A percentile compares a stretch with the other conserved stretches of the same genome.
These are phyloP conservation scores for Phytopythium aichiense DNA, from an alignment of 352 stramenopile genomes.

Conservation along the genomic window DNA sequence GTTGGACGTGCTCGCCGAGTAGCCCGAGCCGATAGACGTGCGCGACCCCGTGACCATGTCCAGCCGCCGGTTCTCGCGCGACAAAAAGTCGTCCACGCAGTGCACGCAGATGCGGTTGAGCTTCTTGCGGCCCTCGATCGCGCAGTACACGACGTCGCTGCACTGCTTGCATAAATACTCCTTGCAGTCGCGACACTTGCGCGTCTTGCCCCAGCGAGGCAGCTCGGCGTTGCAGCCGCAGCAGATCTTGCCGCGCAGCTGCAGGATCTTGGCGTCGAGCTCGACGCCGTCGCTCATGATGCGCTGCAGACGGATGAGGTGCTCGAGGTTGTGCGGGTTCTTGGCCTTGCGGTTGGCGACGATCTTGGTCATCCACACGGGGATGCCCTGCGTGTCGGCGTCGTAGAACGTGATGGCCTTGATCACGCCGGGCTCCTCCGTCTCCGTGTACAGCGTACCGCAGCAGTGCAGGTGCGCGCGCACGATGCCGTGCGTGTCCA, in stretches of 20 bases:
- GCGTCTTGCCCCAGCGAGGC: constrained; percentile 35
- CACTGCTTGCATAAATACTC: constrained; percentile 60
- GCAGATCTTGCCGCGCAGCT: constrained; percentile 32
- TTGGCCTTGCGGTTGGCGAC: constrained; percentile 51
- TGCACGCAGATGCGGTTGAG: constrained; percentile 69
- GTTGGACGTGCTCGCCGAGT: constrained; percentile 7
- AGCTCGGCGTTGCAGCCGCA: constrained; percentile 41
- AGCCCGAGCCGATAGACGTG: constrained; percentile 21
- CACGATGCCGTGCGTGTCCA: constrained; percentile 48
- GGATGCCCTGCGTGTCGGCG: constrained; percentile 53
- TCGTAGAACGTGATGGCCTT: constrained; percentile 60
- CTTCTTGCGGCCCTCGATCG: constrained; percentile 55
- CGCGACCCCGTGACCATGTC: constrained; percentile 22
- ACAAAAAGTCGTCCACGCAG: constrained; percentile 38
- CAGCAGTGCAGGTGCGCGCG: constrained; percentile 56
- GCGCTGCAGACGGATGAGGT: constrained; percentile 54
- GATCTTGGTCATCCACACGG: constrained; percentile 62
- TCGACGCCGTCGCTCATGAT: constrained; percentile 49
- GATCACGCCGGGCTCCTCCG: constrained; percentile 36
- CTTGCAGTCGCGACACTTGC: constrained; percentile 56
- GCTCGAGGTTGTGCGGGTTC: constrained; percentile 54
- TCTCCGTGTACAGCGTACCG: constrained; percentile 59
- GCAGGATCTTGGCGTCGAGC: constrained; percentile 34
- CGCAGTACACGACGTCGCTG: constrained; percentile 57
- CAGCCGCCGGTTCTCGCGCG: constrained; percentile 19